phyloP scores from a whole-genome alignment of 2,329 filamentous ascomycete genomes.

The Aspergillus hiratsukae region DNA sequence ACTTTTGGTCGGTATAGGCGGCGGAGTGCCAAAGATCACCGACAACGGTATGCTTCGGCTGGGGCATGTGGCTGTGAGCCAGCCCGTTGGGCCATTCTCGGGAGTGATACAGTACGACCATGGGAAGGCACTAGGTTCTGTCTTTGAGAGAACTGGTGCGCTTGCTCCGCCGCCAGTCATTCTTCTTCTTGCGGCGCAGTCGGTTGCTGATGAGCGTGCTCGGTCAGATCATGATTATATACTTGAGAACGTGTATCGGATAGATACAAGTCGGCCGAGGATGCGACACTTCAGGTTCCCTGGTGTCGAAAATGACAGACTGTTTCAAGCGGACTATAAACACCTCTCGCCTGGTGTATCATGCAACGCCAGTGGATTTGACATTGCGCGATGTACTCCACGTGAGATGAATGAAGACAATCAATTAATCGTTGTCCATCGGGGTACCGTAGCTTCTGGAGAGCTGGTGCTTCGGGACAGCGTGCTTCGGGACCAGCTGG shows the following conservation, averaged over 20 bases:
- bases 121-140: slow-evolving; percentile 8
- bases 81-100: slow-evolving; percentile 5
- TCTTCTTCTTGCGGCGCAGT: slow-evolving; percentile 12
- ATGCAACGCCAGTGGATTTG: slow-evolving; percentile 5
- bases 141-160: slow-evolving; percentile 10
- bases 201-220: slow-evolving; percentile 3
- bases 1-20: slow-evolving; percentile 18
- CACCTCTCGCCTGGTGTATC: slow-evolving; percentile 6
- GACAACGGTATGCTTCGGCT: slow-evolving; percentile 13
- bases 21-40: slow-evolving; percentile 10
- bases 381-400: background rate
- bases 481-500: slow-evolving; percentile 8
- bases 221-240: slow-evolving; percentile 4
- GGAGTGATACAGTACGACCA: slow-evolving; percentile 13
- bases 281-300: slow-evolving; percentile 8
- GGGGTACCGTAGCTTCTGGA: slow-evolving; percentile 18
- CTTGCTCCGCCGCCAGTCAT: slow-evolving; percentile 10
- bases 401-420: background rate
- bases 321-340: slow-evolving; percentile 9
- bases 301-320: slow-evolving; percentile 5
- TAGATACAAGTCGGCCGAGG: background rate
- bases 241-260: background rate
- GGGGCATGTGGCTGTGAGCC: slow-evolving; percentile 20
- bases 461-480: slow-evolving; percentile 16
- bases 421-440: slow-evolving; percentile 9